Evolutionary conservation across 306 rosid species (phyloP).

Genomic region (Casuarina cunninghamiana): DNA sequence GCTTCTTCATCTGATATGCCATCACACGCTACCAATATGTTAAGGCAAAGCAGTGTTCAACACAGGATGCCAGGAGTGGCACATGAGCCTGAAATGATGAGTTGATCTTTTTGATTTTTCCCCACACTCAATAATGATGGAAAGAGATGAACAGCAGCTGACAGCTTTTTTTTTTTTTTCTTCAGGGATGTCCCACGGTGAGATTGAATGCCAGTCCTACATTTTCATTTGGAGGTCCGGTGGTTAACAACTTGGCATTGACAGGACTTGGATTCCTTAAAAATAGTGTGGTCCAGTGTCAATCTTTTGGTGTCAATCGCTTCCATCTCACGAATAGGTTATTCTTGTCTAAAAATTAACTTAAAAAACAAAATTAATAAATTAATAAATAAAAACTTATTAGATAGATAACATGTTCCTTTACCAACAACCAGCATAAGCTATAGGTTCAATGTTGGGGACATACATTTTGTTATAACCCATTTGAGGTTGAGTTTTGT

Average conservation of each 20-base stretch:
- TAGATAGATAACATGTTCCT: too few relatives aligned
- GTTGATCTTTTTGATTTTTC: background rate
- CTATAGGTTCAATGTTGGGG: too few relatives aligned
- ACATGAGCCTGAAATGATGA: constrained; percentile 24
- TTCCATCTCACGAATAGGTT: too few relatives aligned
- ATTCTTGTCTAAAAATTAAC: too few relatives aligned
- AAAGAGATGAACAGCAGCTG: constrained; percentile 9
- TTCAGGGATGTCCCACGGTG: constrained; percentile 5
- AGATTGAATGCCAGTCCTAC: background rate
- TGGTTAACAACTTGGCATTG: background rate
- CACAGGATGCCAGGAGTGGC: background rate
- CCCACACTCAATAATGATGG: constrained; percentile 20
- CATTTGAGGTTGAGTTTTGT: too few relatives aligned
- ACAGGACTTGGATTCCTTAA: background rate
- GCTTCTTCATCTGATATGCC: background rate
- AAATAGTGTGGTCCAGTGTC: background rate
- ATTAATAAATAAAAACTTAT: too few relatives aligned
- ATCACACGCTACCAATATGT: background rate
- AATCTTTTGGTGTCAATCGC: background rate
- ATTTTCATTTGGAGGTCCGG: background rate
- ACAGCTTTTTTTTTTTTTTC: background rate
- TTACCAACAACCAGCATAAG: too few relatives aligned
- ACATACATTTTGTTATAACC: too few relatives aligned
- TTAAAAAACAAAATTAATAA: too few relatives aligned
- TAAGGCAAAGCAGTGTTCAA: background rate